Evolutionary conservation across 2,329 filamentous ascomycete species (phyloP).

Genomic region (Zarea fungicola): DNA sequence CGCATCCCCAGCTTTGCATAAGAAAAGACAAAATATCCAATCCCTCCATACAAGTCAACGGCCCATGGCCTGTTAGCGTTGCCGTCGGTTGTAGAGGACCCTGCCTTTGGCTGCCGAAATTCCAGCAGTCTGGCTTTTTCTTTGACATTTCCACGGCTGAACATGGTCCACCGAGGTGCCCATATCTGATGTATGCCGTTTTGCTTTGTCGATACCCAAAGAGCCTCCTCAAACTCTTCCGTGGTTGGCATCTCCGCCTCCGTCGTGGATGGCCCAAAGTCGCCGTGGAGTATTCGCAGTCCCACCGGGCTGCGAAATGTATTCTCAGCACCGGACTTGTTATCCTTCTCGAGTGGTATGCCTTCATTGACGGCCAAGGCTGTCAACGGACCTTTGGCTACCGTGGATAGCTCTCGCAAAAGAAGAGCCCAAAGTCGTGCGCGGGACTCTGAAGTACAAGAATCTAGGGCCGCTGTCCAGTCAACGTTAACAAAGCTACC

Average conservation of each 20-base stretch:
- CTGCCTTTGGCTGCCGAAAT: constrained; percentile 32
- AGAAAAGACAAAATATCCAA: constrained; percentile 88
- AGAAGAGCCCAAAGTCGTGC: constrained; percentile 43
- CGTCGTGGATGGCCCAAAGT: constrained; percentile 58
- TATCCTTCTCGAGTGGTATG: constrained; percentile 44
- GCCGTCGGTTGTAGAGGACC: too few relatives aligned
- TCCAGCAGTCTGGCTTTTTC: constrained; percentile 75
- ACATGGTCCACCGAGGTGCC: constrained; percentile 92
- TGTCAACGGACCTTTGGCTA: constrained; percentile 40
- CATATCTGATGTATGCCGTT: constrained; percentile 78
- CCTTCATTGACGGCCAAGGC: constrained; percentile 58
- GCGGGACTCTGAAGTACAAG: constrained; percentile 19
- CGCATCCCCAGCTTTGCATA: constrained; percentile 68
- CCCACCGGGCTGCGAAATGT: constrained; percentile 67
- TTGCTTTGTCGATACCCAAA: constrained; percentile 77
- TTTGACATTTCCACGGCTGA: constrained; percentile 81
- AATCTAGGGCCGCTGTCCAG: constrained; percentile 36
- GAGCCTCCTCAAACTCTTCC: constrained; percentile 57
- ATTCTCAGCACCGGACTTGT: constrained; percentile 47
- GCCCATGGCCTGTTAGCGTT: constrained; percentile 45
- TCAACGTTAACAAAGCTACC: constrained; percentile 45
- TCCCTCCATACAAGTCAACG: constrained; percentile 85
- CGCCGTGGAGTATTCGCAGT: constrained; percentile 64
- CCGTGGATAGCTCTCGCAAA: constrained; percentile 39
- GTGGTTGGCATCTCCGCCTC: constrained; percentile 24